phyloP scores from a whole-genome alignment of 139 green algal species.

The Limnomonas spitsbergensis region DNA sequence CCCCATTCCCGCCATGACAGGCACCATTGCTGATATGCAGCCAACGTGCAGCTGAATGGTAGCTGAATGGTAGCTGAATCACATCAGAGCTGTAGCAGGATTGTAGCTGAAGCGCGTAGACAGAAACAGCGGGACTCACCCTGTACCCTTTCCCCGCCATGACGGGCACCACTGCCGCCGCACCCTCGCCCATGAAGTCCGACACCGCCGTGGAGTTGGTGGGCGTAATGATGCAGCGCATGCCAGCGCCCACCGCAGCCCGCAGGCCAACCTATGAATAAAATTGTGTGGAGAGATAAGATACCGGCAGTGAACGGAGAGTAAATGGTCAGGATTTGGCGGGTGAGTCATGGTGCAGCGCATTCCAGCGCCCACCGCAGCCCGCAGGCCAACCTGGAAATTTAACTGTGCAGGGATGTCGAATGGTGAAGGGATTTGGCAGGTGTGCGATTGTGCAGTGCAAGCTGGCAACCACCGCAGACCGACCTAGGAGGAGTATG shows the following conservation, averaged over 20 bases:
- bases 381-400: conserved; percentile 29
- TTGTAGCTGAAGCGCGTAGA: not conserved
- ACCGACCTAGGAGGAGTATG: no score
- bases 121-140: no score
- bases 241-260: conserved; percentile 33
- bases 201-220: conserved; percentile 17
- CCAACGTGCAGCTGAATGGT: not conserved
- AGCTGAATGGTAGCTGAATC: not conserved
- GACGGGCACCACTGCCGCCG: conserved; percentile 15
- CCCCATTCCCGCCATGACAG: not conserved
- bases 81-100: not conserved
- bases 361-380: conserved; percentile 37
- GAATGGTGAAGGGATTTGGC: no score
- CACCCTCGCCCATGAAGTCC: conserved; percentile 28
- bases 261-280: conserved; percentile 28
- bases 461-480: no score
- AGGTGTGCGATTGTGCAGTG: no score
- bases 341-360: conserved; percentile 35
- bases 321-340: no score
- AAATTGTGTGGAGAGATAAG: not conserved
- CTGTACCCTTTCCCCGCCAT: not conserved
- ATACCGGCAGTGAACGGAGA: not conserved
- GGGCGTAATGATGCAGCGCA: conserved; percentile 37
- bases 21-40: not conserved
- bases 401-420: no score